These are phyloP conservation scores for Zangia roseola DNA, from an alignment of 768 basidiomycete genomes.

Conservation along the genomic window DNA sequence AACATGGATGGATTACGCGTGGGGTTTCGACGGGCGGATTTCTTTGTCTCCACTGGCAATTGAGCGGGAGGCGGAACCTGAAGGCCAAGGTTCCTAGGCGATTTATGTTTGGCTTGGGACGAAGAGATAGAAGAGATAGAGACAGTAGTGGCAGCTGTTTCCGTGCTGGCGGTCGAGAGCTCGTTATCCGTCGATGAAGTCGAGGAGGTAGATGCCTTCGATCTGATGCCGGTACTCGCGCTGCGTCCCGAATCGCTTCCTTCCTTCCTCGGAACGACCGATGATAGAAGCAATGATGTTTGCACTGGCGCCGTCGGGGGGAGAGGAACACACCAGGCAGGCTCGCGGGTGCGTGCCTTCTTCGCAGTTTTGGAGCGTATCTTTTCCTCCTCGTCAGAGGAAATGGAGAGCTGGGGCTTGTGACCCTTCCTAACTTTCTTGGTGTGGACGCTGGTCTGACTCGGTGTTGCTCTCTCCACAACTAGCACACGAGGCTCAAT, in stretches of 20 bases:
- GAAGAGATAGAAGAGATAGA: slow-evolving; percentile 19
- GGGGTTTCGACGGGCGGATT: slow-evolving; percentile 40
- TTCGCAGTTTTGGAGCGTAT: slow-evolving; percentile 57
- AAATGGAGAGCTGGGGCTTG: slow-evolving; percentile 46
- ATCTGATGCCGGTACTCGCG: slow-evolving; percentile 14
- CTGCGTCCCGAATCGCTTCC: slow-evolving; percentile 19
- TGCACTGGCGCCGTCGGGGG: slow-evolving; percentile 20
- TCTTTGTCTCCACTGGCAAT: slow-evolving; percentile 25
- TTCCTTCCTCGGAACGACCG: slow-evolving; percentile 9
- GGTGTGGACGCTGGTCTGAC: slow-evolving; percentile 4
- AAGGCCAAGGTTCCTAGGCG: slow-evolving; percentile 18
- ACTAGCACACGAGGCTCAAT: slow-evolving; percentile 9
- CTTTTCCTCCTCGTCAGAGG: slow-evolving; percentile 79
- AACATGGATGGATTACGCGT: slow-evolving; percentile 66
- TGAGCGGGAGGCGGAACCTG: slow-evolving; percentile 23
- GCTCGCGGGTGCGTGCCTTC: slow-evolving; percentile 49
- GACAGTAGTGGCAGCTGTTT: slow-evolving; percentile 30
- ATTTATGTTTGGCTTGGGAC: slow-evolving; percentile 17
- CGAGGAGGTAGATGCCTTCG: slow-evolving; percentile 28
- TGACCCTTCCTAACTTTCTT: slow-evolving; percentile 35
- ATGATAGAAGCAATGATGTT: slow-evolving; percentile 24
- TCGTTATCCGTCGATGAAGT: slow-evolving; percentile 34
- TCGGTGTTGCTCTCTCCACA: slow-evolving; percentile 22
- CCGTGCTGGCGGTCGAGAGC: slow-evolving; percentile 31
- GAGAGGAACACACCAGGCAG: slow-evolving; percentile 31